Percentiles rank a stretch among this genome's conserved stretches.
phyloP scores from a whole-genome alignment of 2,329 filamentous ascomycete species.

The Dothistroma pini region DNA sequence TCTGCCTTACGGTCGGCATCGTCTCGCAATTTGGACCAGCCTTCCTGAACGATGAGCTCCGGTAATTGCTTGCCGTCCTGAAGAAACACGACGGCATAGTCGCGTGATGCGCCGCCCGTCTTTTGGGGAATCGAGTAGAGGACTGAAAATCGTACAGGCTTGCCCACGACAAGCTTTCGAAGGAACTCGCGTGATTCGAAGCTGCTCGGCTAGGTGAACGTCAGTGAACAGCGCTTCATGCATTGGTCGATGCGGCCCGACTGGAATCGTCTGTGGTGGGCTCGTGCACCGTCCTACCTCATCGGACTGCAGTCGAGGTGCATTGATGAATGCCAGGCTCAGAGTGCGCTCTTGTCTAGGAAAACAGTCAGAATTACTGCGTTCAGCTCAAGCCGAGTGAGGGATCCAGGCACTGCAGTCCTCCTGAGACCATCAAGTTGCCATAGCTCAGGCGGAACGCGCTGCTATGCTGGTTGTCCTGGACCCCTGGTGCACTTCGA shows the following conservation, averaged over 20 bases:
- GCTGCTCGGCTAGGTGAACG: conserved; percentile 58
- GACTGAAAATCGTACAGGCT: conserved; percentile 77
- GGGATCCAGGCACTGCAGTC: no score
- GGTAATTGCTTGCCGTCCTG: conserved; percentile 74
- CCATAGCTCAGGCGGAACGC: no score
- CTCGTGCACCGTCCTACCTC: conserved; percentile 26
- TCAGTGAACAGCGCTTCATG: background rate
- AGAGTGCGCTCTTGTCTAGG: conserved; percentile 71
- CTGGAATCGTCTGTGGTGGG: background rate
- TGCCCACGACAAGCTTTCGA: conserved; percentile 78
- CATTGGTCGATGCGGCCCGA: background rate
- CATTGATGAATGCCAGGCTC: conserved; percentile 87
- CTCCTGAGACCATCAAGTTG: no score
- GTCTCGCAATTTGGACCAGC: conserved; percentile 90
- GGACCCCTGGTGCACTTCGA: no score
- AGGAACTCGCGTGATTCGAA: conserved; percentile 95
- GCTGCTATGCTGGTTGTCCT: no score
- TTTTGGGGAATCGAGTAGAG: conserved; percentile 79
- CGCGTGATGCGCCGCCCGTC: conserved; percentile 59
- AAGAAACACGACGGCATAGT: conserved; percentile 79
- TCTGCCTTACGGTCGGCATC: conserved; percentile 92
- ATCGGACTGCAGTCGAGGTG: conserved; percentile 58
- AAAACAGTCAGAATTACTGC: background rate
- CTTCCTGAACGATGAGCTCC: conserved; percentile 78
- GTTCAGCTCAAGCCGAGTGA: no score